Evolutionary conservation across 176 grass and related monocot species (phyloP), one percentile per base, ranked within the genome.

Genomic region (Chloris gayana): DNA sequence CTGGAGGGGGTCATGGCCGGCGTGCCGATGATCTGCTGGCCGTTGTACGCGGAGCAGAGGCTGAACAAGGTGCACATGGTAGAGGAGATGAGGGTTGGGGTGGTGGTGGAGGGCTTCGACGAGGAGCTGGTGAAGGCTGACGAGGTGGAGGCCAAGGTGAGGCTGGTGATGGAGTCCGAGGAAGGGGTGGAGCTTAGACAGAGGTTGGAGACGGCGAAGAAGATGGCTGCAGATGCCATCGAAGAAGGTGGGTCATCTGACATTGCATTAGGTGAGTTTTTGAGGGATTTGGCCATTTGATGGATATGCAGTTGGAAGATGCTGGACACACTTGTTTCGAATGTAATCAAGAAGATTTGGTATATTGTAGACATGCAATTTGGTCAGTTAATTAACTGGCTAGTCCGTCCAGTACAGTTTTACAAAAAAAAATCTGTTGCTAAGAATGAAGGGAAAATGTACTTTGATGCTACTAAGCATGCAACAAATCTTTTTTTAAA

Each of bases 41-140:
- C 93, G 14, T 34, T 97, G 69, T 97, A 97, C 46, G 93, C 86
- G 0, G 93, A 97, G 81, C 91, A 97, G 86, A 82, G 91, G 78
- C 27, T 97, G 69, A 97, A 97, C 64, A 93, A 97, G 76, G 88
- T 91, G 83, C 72, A 87, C 64, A 2, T 96, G 49, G 71, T 81
- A 70, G 93, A 96, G 79, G 87, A 90, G 82, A 83, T 97, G 54
- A 89, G 72, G 74, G 22, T 92, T 6, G 89, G 80, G 25, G 83
- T 86, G 58, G 80, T 13, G 56, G 79, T 96, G 84, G 76, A 92
- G 24, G 93, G 93, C 65, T 90, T 90, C 10, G 78, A 95, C 25
- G 66, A 70, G 42, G 90, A 62, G 82, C 0, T 75, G 70, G 87
- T 95, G 5, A 67, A 19, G 66, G 85, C 87, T 0, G 79, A 82